Evolutionary conservation across 768 basidiomycete genomes (phyloP).

Genomic region (Auriculariales sp.): DNA sequence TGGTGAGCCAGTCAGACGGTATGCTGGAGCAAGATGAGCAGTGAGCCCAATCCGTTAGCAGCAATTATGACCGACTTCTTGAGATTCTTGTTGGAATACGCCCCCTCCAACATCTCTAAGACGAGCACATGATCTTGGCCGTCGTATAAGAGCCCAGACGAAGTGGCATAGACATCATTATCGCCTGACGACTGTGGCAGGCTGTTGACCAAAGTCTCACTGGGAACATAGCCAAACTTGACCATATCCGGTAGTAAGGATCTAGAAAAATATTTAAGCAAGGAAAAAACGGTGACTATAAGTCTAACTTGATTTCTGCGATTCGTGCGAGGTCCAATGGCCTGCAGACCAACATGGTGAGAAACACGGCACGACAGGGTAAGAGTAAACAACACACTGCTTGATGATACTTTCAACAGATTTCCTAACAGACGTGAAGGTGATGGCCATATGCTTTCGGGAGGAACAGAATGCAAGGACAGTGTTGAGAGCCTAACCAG

Average conservation of each 20-base stretch:
- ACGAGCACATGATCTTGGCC: slow-evolving; percentile 35
- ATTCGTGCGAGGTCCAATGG: slow-evolving; percentile 66
- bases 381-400: slow-evolving; percentile 35
- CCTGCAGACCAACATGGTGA: slow-evolving; percentile 25
- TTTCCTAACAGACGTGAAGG: slow-evolving; percentile 56
- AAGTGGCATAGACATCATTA: slow-evolving; percentile 12
- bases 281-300: background rate
- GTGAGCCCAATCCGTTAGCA: background rate
- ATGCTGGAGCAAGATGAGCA: slow-evolving; percentile 2
- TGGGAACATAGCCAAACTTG: slow-evolving; percentile 68
- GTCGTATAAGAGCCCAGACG: slow-evolving; percentile 14
- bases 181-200: slow-evolving; percentile 15
- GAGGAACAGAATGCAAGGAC: slow-evolving; percentile 79
- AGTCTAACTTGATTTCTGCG: slow-evolving; percentile 67
- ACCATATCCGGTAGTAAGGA: slow-evolving; percentile 71
- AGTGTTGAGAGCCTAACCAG: slow-evolving; percentile 63
- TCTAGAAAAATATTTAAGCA: slow-evolving; percentile 20
- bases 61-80: background rate
- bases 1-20: slow-evolving; percentile 14
- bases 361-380: background rate
- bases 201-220: slow-evolving; percentile 42
- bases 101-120: slow-evolving; percentile 33
- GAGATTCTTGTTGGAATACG: slow-evolving; percentile 15
- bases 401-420: slow-evolving; percentile 75
- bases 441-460: slow-evolving; percentile 64